Conservation (phyloP, 495 filamentous ascomycete genomes). For the Penicillium arizonense region DNA sequence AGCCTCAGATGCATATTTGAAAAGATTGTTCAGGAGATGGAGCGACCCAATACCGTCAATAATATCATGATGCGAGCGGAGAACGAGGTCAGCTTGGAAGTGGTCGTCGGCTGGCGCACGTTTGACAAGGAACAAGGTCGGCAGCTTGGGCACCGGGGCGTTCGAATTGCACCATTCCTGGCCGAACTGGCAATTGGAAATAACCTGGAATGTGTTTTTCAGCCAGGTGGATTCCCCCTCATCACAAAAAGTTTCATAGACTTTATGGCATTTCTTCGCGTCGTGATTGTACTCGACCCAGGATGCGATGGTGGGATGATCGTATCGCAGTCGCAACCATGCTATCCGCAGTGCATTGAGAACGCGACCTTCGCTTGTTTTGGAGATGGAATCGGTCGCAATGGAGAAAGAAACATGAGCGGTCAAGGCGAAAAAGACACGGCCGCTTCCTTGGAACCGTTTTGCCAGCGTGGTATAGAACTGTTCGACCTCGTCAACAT, state of each 20-base stretch:
- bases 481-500: slow-evolving; percentile 44
- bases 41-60: slow-evolving; percentile 51
- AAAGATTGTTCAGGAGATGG: slow-evolving; percentile 29
- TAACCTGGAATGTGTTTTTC: slow-evolving; percentile 30
- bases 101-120: neutral
- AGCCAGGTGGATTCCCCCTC: slow-evolving; percentile 30
- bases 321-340: slow-evolving; percentile 39
- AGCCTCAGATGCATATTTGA: slow-evolving; percentile 13
- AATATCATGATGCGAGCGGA: slow-evolving; percentile 46
- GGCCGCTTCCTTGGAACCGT: slow-evolving; percentile 34
- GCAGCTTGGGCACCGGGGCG: slow-evolving; percentile 30
- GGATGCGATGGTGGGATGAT: slow-evolving; percentile 45
- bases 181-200: slow-evolving; percentile 26
- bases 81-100: slow-evolving; percentile 33
- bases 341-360: slow-evolving; percentile 33
- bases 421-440: slow-evolving; percentile 40
- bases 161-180: slow-evolving; percentile 42
- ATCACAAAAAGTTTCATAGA: slow-evolving; percentile 28
- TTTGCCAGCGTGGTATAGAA: slow-evolving; percentile 38
- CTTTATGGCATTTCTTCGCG: slow-evolving; percentile 32
- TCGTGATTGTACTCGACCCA: slow-evolving; percentile 25
- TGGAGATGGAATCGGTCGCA: neutral
- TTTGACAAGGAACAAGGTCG: slow-evolving; percentile 41
- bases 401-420: slow-evolving; percentile 23
- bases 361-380: slow-evolving; percentile 5